These are phyloP conservation scores for Candida stauntonica DNA, from an alignment of 805 yeast genomes.

Conservation along the genomic window DNA sequence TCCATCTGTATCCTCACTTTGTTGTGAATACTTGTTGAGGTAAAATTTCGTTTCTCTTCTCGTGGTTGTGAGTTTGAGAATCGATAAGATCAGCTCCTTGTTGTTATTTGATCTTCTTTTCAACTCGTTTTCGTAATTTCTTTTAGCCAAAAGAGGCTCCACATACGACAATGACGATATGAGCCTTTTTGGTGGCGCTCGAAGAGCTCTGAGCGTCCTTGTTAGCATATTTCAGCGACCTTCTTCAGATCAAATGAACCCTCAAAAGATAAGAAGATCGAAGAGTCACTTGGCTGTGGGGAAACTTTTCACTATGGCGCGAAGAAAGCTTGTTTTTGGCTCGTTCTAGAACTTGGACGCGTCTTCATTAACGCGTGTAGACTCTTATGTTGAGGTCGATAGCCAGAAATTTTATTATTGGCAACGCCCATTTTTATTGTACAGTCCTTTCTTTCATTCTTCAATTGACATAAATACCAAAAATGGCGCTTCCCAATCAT, in stretches of 20 bases:
- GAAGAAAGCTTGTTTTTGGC: too few relatives aligned
- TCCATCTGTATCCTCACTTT: constrained; percentile 21
- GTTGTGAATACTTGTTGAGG: constrained; percentile 58
- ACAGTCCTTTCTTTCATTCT: too few relatives aligned
- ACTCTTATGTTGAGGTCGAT: neutral
- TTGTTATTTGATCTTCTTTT: constrained; percentile 38
- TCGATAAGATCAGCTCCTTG: constrained; percentile 73
- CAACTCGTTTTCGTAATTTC: constrained; percentile 6
- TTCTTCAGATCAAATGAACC: too few relatives aligned
- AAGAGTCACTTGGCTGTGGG: too few relatives aligned
- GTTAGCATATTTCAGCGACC: too few relatives aligned
- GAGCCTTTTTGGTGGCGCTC: neutral
- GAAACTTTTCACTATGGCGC: neutral
- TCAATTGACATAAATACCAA: neutral
- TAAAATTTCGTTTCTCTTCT: constrained; percentile 88
- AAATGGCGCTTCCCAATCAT: constrained; percentile 61
- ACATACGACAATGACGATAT: constrained; percentile 5
- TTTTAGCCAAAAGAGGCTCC: constrained; percentile 6
- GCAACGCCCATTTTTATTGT: too few relatives aligned
- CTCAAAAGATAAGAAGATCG: too few relatives aligned
- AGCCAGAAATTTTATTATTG: too few relatives aligned
- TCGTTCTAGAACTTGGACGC: neutral
- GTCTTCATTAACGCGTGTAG: neutral
- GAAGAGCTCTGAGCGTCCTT: neutral
- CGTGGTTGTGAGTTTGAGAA: constrained; percentile 86